Evolutionary conservation across 2,329 filamentous ascomycete species (phyloP).

Genomic region (Botrytis porri): DNA sequence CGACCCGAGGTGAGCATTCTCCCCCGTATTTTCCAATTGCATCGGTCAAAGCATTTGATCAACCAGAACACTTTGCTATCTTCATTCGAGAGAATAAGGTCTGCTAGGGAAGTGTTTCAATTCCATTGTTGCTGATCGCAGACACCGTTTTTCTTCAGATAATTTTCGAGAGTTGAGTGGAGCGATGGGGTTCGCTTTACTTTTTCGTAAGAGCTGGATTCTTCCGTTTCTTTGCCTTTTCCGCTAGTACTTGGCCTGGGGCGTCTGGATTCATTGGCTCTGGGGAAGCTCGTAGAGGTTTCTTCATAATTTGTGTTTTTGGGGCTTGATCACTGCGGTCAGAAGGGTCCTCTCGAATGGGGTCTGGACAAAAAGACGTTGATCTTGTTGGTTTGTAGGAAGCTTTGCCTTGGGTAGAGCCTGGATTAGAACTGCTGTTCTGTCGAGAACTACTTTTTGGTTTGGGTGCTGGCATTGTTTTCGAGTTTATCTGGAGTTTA

Average conservation of each 20-base stretch:
- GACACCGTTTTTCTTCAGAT: background rate
- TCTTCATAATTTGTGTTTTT: too few relatives aligned
- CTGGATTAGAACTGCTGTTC: background rate
- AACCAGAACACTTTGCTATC: background rate
- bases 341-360: too few relatives aligned
- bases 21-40: rapidly evolving
- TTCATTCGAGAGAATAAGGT: background rate
- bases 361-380: too few relatives aligned
- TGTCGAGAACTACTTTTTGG: rapidly evolving
- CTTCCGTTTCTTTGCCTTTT: too few relatives aligned
- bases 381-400: too few relatives aligned
- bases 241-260: too few relatives aligned
- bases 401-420: background rate
- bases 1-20: background rate
- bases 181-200: background rate
- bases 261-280: background rate
- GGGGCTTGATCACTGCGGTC: background rate
- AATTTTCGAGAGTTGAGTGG: background rate
- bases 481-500: background rate
- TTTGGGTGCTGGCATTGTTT: background rate
- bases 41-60: background rate
- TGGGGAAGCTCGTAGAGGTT: background rate
- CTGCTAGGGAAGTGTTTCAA: rapidly evolving
- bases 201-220: background rate
- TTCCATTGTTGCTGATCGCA: background rate